A percentile compares a stretch with the other conserved stretches of the same genome.
These are phyloP conservation scores for Epichloe gansuensis DNA, from an alignment of 2,329 filamentous ascomycete species.

Conservation along the genomic window DNA sequence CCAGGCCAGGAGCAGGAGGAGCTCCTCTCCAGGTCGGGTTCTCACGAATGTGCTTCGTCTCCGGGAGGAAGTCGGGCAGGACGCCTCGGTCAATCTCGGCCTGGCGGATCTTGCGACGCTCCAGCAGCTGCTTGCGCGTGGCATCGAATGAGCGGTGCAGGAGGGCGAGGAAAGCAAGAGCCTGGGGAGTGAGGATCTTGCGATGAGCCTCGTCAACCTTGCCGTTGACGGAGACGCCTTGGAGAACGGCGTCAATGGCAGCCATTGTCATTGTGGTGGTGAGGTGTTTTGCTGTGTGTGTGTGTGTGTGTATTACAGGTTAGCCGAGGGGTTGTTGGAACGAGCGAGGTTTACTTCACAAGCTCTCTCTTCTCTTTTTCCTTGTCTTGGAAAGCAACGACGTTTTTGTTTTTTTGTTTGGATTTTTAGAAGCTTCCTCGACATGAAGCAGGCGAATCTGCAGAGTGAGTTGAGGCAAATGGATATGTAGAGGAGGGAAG, in stretches of 20 bases:
- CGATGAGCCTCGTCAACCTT: conserved; percentile 63
- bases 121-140: conserved; percentile 77
- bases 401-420: neutral
- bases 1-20: conserved; percentile 77
- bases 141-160: conserved; percentile 90
- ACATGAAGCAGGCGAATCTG: neutral
- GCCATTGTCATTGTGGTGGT: conserved; percentile 38
- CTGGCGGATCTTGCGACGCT: conserved; percentile 77
- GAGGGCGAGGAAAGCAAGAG: conserved; percentile 82
- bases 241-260: conserved; percentile 63
- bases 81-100: conserved; percentile 83
- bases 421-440: neutral
- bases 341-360: neutral
- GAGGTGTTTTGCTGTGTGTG: neutral
- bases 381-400: neutral
- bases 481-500: neutral
- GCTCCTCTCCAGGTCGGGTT: conserved; percentile 90
- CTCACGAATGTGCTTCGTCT: conserved; percentile 92
- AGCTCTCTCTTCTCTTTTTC: neutral
- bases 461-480: neutral
- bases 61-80: conserved; percentile 86
- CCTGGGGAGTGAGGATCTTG: conserved; percentile 87
- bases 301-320: no score
- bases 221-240: conserved; percentile 80
- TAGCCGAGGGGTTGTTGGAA: no score